Evolutionary conservation across 202 grass and related monocot species (phyloP), one percentile per base, ranked within the genome.

Genomic region (Elaeis oleifera): DNA sequence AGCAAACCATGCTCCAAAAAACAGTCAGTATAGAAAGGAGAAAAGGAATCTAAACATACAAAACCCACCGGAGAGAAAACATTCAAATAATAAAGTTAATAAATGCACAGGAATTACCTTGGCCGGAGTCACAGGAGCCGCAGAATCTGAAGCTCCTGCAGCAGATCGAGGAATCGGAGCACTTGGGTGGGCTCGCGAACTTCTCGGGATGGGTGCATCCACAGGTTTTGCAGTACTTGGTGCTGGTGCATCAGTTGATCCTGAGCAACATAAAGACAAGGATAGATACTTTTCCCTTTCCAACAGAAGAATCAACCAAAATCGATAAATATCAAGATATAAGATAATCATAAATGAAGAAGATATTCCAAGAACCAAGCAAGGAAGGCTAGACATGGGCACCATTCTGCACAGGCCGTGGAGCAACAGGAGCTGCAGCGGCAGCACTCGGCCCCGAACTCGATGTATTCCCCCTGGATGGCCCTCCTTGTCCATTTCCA

Each of bases 371-470:
- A 44, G 5, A 44, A 63, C 59, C 70, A 44, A 25, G 18, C 14
- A 50, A 39, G 1, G 27, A 49, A 0, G 7, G 16, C 1, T 39
- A 27, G 14, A 1, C 23, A 31, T 63, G 19, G 44, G 70, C 59
- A 18, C 59, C 70, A 63, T 73, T 73, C 70, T 63, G 51, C 23
- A 63, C 58, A 55, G 50, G 27, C 5, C 51, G 26, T 13, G 28
- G n/a, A 23, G n/a, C 23, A 54, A 18, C 27, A 6, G 6, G 22
- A 23, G 21, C 22, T 44, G 36, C 11, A 44, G 36, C 9, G 7
- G 39, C 15, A 71, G 31, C 19, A 63, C 29, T 23, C n/a, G 59
- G 26, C 50, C 8, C 28, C 23, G 57, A 13, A 28, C 6, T 54
- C 36, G 50, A 5, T 8, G 49, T 18, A 73, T 73, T 73, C 48